Evolutionary conservation across 208 protist species (phyloP).

Genomic region (Leishmania mexicana): DNA sequence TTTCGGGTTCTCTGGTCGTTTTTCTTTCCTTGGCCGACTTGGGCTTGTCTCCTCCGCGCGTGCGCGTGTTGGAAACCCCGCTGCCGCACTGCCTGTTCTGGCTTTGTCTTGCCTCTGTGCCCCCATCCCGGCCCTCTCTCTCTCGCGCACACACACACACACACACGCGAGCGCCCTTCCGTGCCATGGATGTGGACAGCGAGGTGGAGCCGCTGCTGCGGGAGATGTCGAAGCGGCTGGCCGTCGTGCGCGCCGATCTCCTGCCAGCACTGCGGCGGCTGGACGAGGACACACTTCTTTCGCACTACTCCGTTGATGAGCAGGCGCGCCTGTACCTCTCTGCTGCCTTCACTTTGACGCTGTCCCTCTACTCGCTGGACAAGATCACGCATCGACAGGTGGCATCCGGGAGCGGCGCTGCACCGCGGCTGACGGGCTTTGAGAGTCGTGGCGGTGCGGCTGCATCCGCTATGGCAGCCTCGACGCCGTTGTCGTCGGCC

Average conservation of each 20-base stretch:
- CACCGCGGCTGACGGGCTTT: slow-evolving; percentile 1
- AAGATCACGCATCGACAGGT: slow-evolving; percentile 47
- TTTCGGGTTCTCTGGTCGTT: too few relatives aligned
- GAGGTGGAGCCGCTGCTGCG: slow-evolving; percentile 56
- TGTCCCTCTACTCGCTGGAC: slow-evolving; percentile 74
- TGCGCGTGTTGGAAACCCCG: too few relatives aligned
- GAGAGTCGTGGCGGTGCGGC: slow-evolving; percentile 6
- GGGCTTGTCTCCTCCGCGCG: too few relatives aligned
- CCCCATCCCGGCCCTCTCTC: too few relatives aligned
- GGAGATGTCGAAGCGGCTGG: slow-evolving; percentile 44
- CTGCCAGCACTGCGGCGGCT: slow-evolving; percentile 54
- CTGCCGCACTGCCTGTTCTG: background rate
- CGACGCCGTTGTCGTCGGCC: background rate
- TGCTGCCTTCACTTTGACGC: slow-evolving; percentile 65
- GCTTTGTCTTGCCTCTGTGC: background rate
- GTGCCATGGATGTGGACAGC: slow-evolving; percentile 59
- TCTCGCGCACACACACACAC: background rate
- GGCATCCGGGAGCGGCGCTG: background rate
- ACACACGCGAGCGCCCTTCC: background rate
- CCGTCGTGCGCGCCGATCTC: slow-evolving; percentile 36
- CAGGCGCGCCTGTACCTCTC: slow-evolving; percentile 83
- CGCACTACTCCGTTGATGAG: slow-evolving; percentile 72
- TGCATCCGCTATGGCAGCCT: background rate
- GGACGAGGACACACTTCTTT: slow-evolving; percentile 71
- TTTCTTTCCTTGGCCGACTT: too few relatives aligned